Evolutionary conservation across 2,329 filamentous ascomycete genomes (phyloP), one percentile per base, ranked within the genome.

Genomic region (Talaromyces sp.): DNA sequence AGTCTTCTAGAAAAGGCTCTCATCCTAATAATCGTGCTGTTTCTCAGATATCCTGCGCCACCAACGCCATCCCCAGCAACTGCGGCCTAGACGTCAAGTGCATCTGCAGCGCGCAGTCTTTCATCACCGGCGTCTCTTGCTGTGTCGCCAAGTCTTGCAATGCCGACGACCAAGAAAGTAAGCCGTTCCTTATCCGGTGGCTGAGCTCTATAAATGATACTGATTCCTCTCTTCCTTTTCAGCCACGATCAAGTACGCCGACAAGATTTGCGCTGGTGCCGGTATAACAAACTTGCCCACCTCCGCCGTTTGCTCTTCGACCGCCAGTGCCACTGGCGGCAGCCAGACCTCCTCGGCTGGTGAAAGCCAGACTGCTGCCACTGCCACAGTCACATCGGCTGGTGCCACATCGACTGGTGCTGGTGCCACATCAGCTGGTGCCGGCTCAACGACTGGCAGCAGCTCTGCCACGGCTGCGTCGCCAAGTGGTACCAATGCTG

Each of bases 121-220:
- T 84, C 74, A 68, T 85, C 58, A 67, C 62, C 53, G 67, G 68
- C 58, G 81, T 84, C 62, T 70, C 78, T 50, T 83, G 81, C 70
- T 85, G 83, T 65, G 71, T 85, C 21, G 68, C 73, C 19, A 65
- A 66, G 1, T 68, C 70, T n/a, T 85, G 83, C 69, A 64, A 66
- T 32, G 26, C 65, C 0, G 66, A 66, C 0, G 78, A 81, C n/a
- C 78, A 83, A 61, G 58, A 76, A 41, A 64, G 76, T 73, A 71
- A 56, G 56, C 26, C 24, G 17, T n/a, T 5, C 32, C 3, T 38
- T 27, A 38, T 14, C 35, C 35, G 14, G 14, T n/a, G 35, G 9
- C 35, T n/a, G 17, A 38, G 14, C 17, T n/a, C 17, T n/a, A 27
- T 17, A 17, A 29, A 27, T 13, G 1, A n/a, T 29, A 49, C n/a